phyloP scores from a whole-genome alignment of 345 rosid genomes.

The Physaria fendleri region DNA sequence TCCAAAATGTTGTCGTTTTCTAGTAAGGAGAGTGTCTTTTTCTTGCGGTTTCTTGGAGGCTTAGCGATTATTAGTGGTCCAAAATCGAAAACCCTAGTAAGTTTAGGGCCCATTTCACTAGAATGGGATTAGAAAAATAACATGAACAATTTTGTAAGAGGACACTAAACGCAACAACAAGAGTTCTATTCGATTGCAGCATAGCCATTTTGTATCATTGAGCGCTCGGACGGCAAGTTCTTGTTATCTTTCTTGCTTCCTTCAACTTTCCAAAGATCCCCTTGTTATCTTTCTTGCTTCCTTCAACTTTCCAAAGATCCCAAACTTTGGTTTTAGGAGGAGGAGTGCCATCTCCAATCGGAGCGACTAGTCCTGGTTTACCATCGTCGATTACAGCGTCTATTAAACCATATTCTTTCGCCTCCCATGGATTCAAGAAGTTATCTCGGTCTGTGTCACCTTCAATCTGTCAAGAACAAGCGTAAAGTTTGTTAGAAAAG shows the following conservation, averaged over 20 bases:
- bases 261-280: no score
- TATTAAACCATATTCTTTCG: conserved; percentile 82
- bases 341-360: conserved; percentile 50
- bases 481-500: background rate
- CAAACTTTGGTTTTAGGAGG: conserved; percentile 67
- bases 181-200: conserved; percentile 23
- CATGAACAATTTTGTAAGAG: no score
- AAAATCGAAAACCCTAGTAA: no score
- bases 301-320: conserved; percentile 73
- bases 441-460: conserved; percentile 73
- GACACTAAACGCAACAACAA: background rate
- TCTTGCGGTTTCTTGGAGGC: conserved; percentile 38
- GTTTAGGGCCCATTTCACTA: no score
- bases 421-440: conserved; percentile 93
- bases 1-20: no score
- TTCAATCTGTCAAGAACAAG: conserved; percentile 52
- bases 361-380: conserved; percentile 90
- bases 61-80: no score
- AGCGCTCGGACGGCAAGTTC: conserved; percentile 54
- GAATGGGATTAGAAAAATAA: no score
- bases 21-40: conserved; percentile 59
- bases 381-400: conserved; percentile 88
- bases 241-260: no score
- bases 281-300: conserved; percentile 55
- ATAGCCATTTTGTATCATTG: conserved; percentile 24